Evolutionary conservation across 495 filamentous ascomycete species (phyloP), one percentile per base, ranked within the genome.

Genomic region (Barbatosphaeria neglecta): DNA sequence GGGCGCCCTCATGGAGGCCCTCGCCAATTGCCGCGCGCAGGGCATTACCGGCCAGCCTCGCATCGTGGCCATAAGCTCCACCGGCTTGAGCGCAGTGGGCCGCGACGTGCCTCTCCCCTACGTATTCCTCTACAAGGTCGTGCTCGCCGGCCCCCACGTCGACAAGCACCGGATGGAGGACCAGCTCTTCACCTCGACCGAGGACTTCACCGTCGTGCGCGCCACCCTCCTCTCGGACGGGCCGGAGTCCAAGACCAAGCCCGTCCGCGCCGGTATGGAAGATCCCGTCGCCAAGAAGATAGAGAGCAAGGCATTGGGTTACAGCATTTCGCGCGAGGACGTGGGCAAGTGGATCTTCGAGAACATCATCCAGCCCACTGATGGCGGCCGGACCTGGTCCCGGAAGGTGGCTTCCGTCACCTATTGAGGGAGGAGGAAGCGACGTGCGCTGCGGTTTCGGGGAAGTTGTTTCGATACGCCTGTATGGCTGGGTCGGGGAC

Each of bases 111-210:
- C 82, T 3, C 22, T 70, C 1, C 38, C 58, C 2, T 59, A 79
- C 50, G 39, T 63, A 0, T 72, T 73, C 15, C 27, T 83, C 24
- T 83, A 80, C 57, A 52, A 67, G 31, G 54, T 67, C 51, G 0
- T 76, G 31, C 60, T 83, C 28, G 57, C 58, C 42, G 63, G 62
- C 8, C 70, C 79, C 33, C 76, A 78, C 47, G 63, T 48, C 9
- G 82, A 85, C 53, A 86, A 86, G 69, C 46, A 52, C 49, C 59
- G 61, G 4, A 81, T 83, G 78, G 80, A 84, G 52, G 53, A 64
- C 5, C 37, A 56, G 35, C 52, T 73, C 6, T 51, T 60, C 6
- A 56, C 65, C 27, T 62, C 61, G 41, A 58, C 48, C 24, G 58
- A 59, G 47, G 43, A 55, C 37, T 78, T 64, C 56, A 65, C 73